phyloP scores from a whole-genome alignment of 441 rosid genomes.

The Brassica balearica region DNA sequence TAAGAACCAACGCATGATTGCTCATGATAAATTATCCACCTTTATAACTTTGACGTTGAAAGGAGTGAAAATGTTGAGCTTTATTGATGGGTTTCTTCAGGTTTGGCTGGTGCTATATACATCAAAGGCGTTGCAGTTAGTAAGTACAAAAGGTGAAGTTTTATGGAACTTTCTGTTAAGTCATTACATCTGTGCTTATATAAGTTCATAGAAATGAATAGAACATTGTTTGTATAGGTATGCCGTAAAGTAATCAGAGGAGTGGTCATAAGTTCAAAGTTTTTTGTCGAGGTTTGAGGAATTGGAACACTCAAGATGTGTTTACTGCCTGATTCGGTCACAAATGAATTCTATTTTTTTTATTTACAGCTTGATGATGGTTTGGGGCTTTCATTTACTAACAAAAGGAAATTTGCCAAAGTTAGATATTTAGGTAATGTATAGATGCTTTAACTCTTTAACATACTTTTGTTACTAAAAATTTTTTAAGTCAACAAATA shows the following conservation, averaged over 20 bases:
- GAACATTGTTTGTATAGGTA: conserved; percentile 56
- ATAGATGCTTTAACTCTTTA: not conserved
- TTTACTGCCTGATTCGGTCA: not conserved
- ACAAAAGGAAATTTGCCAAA: conserved; percentile 90
- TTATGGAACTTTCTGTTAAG: not conserved
- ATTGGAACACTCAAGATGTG: too few species aligned
- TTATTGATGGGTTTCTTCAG: conserved; percentile 51
- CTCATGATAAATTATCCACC: not conserved
- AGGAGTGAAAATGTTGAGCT: conserved; percentile 21
- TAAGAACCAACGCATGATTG: not conserved
- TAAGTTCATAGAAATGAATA: not conserved
- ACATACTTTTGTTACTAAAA: not conserved
- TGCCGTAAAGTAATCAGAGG: conserved; percentile 82
- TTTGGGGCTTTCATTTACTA: conserved; percentile 87
- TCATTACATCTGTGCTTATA: conserved; percentile 4
- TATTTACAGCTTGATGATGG: too few species aligned
- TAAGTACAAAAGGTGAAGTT: conserved; percentile 75
- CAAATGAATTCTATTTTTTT: conserved; percentile 19
- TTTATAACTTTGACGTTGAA: not conserved
- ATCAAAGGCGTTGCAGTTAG: conserved; percentile 92
- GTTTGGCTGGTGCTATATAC: conserved; percentile 93
- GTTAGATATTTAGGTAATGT: conserved; percentile 24
- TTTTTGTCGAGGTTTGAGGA: conserved; percentile 55
- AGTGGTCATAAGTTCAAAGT: conserved; percentile 97
- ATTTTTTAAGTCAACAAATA: too few species aligned